A percentile compares a stretch with the other conserved stretches of the same genome.
phyloP scores from a whole-genome alignment of 768 basidiomycete genomes.

The Calocybe cyanea region DNA sequence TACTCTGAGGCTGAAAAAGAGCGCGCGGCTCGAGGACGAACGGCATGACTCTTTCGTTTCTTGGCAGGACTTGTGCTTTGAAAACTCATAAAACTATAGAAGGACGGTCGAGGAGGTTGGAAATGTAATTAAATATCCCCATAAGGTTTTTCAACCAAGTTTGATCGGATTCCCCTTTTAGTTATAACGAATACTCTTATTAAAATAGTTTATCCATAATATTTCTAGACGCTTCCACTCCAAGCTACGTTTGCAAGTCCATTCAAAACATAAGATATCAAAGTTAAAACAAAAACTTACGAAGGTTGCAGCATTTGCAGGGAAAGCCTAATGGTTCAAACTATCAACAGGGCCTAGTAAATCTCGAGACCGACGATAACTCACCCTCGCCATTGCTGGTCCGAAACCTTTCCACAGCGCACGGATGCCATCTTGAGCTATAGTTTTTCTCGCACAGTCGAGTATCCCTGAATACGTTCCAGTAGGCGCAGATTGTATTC shows the following conservation, averaged over 20 bases:
- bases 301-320: slow-evolving; percentile 94
- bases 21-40: too few species aligned
- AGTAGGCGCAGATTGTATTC: slow-evolving; percentile 93
- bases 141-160: too few species aligned
- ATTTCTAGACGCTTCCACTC: slow-evolving; percentile 89
- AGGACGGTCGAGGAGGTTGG: too few species aligned
- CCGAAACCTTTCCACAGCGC: slow-evolving; percentile 98
- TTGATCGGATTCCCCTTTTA: slow-evolving; percentile 35
- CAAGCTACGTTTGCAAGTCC: slow-evolving; percentile 52
- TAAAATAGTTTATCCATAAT: slow-evolving; percentile 67
- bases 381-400: slow-evolving; percentile 90
- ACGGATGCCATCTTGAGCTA: slow-evolving; percentile 79
- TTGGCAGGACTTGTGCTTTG: too few species aligned
- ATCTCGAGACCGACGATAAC: slow-evolving; percentile 20
- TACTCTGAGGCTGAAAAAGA: too few species aligned
- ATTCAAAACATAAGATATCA: slow-evolving; percentile 5
- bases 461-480: slow-evolving; percentile 95
- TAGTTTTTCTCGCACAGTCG: slow-evolving; percentile 90
- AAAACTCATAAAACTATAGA: too few species aligned
- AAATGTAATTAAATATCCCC: too few species aligned
- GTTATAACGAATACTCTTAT: slow-evolving; percentile 33
- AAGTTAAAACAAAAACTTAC: slow-evolving; percentile 42
- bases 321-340: slow-evolving; percentile 69
- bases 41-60: too few species aligned
- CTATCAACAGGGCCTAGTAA: neutral